A percentile compares a stretch with the other conserved stretches of the same genome.
phyloP scores from a whole-genome alignment of 495 filamentous ascomycete species.

The Tuber calosporum region DNA sequence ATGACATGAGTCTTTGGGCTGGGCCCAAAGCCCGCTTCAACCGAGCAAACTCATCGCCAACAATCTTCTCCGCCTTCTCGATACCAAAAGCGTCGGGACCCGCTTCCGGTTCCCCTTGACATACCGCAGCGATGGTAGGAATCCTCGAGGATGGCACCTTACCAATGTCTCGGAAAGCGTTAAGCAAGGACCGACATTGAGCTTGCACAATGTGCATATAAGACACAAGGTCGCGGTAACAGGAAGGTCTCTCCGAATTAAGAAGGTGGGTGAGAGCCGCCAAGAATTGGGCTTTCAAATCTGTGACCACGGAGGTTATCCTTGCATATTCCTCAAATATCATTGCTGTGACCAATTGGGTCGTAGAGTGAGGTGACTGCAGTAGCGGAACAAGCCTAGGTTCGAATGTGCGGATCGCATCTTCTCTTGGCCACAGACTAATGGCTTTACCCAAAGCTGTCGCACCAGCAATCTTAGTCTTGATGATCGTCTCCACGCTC shows the following conservation, averaged over 20 bases:
- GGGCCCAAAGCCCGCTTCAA: conserved; percentile 77
- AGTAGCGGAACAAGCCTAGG: conserved; percentile 57
- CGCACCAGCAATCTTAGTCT: conserved; percentile 79
- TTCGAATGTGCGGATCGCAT: conserved; percentile 50
- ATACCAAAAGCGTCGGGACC: conserved; percentile 87
- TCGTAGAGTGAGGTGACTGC: conserved; percentile 65
- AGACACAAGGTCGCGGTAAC: conserved; percentile 80
- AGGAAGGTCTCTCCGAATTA: conserved; percentile 68
- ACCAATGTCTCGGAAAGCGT: conserved; percentile 78
- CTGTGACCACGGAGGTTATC: conserved; percentile 43
- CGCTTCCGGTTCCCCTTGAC: conserved; percentile 84
- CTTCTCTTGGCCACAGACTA: conserved; percentile 51
- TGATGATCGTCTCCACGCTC: conserved; percentile 74
- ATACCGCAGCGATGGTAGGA: conserved; percentile 73
- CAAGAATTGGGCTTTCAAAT: conserved; percentile 49
- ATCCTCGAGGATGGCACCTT: conserved; percentile 66
- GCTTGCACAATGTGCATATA: conserved; percentile 81
- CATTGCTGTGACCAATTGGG: conserved; percentile 74
- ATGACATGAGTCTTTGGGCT: conserved; percentile 71
- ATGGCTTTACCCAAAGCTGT: conserved; percentile 73
- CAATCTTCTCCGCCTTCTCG: conserved; percentile 74
- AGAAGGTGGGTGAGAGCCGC: conserved; percentile 61
- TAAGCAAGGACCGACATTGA: conserved; percentile 81
- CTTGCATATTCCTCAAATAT: conserved; percentile 84
- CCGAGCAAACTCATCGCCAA: conserved; percentile 72